These are phyloP conservation scores for Amphibolis antarctica DNA, from an alignment of 106 monocot genomes.

Conservation along the genomic window DNA sequence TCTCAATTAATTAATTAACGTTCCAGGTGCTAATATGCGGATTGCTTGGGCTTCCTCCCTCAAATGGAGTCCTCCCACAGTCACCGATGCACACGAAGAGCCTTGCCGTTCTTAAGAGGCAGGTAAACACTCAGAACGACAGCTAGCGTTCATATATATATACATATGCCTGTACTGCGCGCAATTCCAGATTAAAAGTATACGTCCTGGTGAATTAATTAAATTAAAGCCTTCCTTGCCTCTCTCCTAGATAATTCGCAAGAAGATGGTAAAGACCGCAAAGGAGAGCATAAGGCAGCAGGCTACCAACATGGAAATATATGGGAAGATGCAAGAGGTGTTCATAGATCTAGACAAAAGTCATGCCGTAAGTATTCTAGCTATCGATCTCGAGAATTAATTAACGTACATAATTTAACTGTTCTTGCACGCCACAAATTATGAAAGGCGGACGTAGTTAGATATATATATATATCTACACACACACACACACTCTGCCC, in stretches of 20 bases:
- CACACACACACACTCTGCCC: too few relatives aligned
- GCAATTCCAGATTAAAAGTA: too few relatives aligned
- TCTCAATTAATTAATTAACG: too few relatives aligned
- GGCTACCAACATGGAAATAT: conserved; percentile 64
- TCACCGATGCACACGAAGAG: conserved; percentile 98
- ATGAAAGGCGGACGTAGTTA: too few relatives aligned
- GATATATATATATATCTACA: too few relatives aligned
- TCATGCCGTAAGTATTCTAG: conserved; percentile 22
- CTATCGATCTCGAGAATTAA: neutral
- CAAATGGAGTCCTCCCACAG: conserved; percentile 94
- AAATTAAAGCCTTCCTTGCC: neutral
- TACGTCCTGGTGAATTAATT: too few relatives aligned
- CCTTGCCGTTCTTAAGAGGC: conserved; percentile 78
- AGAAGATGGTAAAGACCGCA: conserved; percentile 74
- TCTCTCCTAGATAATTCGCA: conserved; percentile 47
- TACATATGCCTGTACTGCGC: too few relatives aligned
- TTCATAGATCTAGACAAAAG: conserved; percentile 65
- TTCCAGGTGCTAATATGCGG: conserved; percentile 84
- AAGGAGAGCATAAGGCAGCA: conserved; percentile 50
- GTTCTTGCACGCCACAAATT: too few relatives aligned
- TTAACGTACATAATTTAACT: too few relatives aligned
- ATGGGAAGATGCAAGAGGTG: conserved; percentile 83
- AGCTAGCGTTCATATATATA: too few relatives aligned
- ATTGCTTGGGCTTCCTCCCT: conserved; percentile 81
- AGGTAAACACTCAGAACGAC: conserved; percentile 20